Conservation (phyloP, 1,284 basidiomycete genomes). For the Calocybe gambosa region DNA sequence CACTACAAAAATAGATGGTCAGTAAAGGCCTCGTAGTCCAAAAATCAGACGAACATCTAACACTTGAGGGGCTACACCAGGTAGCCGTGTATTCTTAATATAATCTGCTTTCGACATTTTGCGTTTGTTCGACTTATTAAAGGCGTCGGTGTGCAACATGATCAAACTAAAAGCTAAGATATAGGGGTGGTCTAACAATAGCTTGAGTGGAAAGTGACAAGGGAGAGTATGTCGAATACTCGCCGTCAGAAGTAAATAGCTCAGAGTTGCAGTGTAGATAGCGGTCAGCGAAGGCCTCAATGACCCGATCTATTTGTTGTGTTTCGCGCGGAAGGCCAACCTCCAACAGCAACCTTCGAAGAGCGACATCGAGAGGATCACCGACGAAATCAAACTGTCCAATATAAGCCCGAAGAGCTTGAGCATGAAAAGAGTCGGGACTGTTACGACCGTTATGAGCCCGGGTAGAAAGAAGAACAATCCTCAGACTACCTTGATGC, state of each 20-base stretch:
- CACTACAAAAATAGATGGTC: slow-evolving; percentile 45
- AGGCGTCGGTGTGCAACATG: slow-evolving; percentile 98
- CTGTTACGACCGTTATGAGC: slow-evolving; percentile 33
- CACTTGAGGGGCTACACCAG: slow-evolving; percentile 80
- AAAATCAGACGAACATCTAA: slow-evolving; percentile 59
- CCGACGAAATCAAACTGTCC: slow-evolving; percentile 74
- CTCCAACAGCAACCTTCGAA: slow-evolving; percentile 89
- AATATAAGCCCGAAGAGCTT: slow-evolving; percentile 73
- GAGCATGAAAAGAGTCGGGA: slow-evolving; percentile 64
- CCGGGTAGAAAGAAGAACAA: slow-evolving; percentile 6
- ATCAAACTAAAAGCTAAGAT: slow-evolving; percentile 97
- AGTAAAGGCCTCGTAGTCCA: background rate
- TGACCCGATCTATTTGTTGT: slow-evolving; percentile 97
- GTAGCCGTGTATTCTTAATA: slow-evolving; percentile 83
- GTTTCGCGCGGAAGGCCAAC: slow-evolving; percentile 91
- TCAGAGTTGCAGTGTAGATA: slow-evolving; percentile 84
- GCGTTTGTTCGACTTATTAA: slow-evolving; percentile 95
- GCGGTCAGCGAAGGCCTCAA: slow-evolving; percentile 88
- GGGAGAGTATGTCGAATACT: slow-evolving; percentile 14
- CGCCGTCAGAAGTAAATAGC: slow-evolving; percentile 76
- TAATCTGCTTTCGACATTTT: slow-evolving; percentile 97
- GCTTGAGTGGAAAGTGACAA: background rate
- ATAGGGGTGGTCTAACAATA: slow-evolving; percentile 80
- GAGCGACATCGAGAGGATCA: slow-evolving; percentile 87
- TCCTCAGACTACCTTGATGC: slow-evolving; percentile 63